Evolutionary conservation across 257 asterid species (phyloP), one percentile per base, ranked within the genome.

Genomic region (Gardenia jasminoides): DNA sequence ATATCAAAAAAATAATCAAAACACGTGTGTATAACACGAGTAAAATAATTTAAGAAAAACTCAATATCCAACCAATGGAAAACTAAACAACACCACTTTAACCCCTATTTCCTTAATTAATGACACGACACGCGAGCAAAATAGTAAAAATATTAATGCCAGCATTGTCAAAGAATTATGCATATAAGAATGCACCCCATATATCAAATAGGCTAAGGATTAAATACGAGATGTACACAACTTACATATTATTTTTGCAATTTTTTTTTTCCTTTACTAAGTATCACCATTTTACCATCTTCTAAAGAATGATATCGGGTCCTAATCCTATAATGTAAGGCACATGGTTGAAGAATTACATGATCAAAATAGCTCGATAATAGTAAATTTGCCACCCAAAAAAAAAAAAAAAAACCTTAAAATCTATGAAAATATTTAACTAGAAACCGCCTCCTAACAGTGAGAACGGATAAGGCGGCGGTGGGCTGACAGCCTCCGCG

Each of bases 401-500:
- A 36, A 36, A 36, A 36, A 36, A 36, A 48, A 67, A 67, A 36
- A 67, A 67, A 36, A 7, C 20, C 6, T 17, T 4, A 22, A 74
- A 33, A 30, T 24, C n/a, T 36, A 56, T 10, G 39, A 56, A 71
- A 71, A 26, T 39, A 56, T 10, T 6, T 24, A 64, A 69, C 81
- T 84, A 81, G 80, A 84, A 75, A 44, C 83, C 93, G 79, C 91
- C 89, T 17, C 88, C 97, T 70, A 87, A 81, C 83, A 90, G 85
- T n/a, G 95, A 90, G 80, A 92, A 90, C 3, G 95, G 97, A 85
- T 86, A 89, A 15, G 91, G 92, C 56, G 88, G 95, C 46, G 79
- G 76, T 16, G 75, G 50, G 71, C 78, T 41, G 24, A 1, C 70
- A 61, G 30, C 74, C 43, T 48, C 81, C 70, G 30, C 76, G 3